Conservation (phyloP, 2,329 filamentous ascomycete species). For the Arthroderma sp. region DNA sequence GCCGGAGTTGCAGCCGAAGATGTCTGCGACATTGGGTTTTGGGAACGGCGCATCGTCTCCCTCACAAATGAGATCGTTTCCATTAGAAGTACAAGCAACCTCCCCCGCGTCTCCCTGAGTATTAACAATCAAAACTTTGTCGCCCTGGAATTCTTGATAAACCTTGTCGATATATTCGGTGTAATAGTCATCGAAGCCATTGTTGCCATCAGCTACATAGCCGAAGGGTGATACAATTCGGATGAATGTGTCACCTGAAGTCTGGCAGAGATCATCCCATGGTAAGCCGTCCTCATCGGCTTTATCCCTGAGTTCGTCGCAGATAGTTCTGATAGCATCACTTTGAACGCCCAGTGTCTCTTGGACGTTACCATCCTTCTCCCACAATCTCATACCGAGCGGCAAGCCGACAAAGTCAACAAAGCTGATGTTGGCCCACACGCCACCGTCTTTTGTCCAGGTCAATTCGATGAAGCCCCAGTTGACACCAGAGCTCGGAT, state of each 20-base stretch:
- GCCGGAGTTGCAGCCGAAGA: conserved; percentile 41
- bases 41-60: conserved; percentile 32
- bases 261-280: conserved; percentile 42
- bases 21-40: conserved; percentile 34
- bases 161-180: conserved; percentile 38
- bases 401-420: conserved; percentile 41
- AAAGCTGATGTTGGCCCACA: conserved; percentile 39
- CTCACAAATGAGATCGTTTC: conserved; percentile 26
- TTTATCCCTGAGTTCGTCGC: conserved; percentile 34
- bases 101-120: conserved; percentile 43
- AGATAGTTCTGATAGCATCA: conserved; percentile 10
- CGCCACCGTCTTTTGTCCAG: conserved; percentile 22
- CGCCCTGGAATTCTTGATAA: conserved; percentile 37
- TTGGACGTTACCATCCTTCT: too few relatives aligned
- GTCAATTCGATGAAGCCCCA: conserved; percentile 42
- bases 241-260: conserved; percentile 27
- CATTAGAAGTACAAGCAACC: conserved; percentile 32
- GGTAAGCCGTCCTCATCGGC: conserved; percentile 34
- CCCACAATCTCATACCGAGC: conserved; percentile 36
- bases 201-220: conserved; percentile 31
- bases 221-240: conserved; percentile 44
- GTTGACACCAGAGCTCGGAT: conserved; percentile 32
- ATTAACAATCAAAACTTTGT: conserved; percentile 36
- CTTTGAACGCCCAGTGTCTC: too few relatives aligned
- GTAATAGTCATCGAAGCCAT: conserved; percentile 40